Evolutionary conservation across 1,284 basidiomycete species (phyloP), one percentile per base, ranked within the genome.

Genomic region (Rhodofomes roseus): DNA sequence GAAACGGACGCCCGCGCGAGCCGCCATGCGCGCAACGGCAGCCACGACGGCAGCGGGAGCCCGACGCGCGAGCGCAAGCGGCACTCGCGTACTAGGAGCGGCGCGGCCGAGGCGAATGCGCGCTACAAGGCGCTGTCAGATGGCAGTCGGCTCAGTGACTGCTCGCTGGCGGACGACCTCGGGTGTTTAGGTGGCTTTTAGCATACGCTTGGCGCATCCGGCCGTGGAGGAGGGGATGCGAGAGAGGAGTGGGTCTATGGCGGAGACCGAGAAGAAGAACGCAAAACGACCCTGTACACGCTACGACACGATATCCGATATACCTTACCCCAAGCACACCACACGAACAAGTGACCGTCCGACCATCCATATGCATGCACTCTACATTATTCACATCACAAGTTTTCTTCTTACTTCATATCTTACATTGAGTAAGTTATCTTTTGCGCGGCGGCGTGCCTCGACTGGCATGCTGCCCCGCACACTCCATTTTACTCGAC

Each of bases 111-210:
- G 39, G 44, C 31, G 36, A 34, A 25, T 22, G 55, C 43, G 40
- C 55, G 59, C 39, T 60, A 60, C 55, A 60, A 60, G 59, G 59
- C 59, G 40, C 25, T 57, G 23, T 54, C 51, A 16, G 59, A 60
- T 31, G 34, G 48, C 50, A 57, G 59, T 34, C 40, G 55, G 48
- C 55, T 56, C 44, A 54, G 39, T 40, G 59, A 48, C 36, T 54
- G 57, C 54, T 31, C 40, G 4, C 37, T 59, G 20, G 54, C 43
- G 22, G 36, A 29, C 50, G 59, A 60, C 36, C 39, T 29, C 20
- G 59, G 59, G 22, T 60, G 59, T 44, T 48, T 60, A 25, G 59
- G 51, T 52, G 59, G 59, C 25, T 60, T 60, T 18, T 48, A 48
- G 44, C 23, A 44, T 20, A 2, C 5, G n/a, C n/a, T n/a, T n/a